Percentiles rank a stretch among this genome's conserved stretches.
Evolutionary conservation across 2,329 filamentous ascomycete genomes (phyloP).

Genomic region (Pseudogymnoascus sp.): DNA sequence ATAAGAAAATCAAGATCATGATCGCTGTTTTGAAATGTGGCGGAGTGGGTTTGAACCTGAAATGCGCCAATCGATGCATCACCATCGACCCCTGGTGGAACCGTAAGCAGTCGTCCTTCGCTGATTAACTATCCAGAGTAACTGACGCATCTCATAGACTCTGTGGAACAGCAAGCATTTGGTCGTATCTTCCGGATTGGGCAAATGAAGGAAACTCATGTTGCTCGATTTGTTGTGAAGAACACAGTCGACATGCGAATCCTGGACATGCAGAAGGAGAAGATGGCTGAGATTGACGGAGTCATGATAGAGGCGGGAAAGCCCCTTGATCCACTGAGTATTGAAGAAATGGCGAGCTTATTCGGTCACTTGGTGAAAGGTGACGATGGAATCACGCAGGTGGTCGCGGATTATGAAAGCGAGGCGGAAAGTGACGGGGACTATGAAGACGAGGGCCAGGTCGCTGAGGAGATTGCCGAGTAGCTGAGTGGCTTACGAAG

Average conservation of each 20-base stretch:
- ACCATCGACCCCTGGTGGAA: conserved; percentile 38
- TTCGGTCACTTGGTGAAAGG: conserved; percentile 38
- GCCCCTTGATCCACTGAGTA: conserved; percentile 19
- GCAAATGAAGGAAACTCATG: conserved; percentile 51
- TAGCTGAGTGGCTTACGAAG: not conserved
- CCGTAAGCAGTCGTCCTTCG: not conserved
- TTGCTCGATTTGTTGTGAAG: conserved; percentile 49
- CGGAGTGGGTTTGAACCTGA: conserved; percentile 48
- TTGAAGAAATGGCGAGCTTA: conserved; percentile 37
- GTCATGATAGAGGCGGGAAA: conserved; percentile 21
- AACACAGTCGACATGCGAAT: conserved; percentile 54
- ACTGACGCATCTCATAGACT: conserved; percentile 11
- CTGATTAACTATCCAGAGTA: not conserved
- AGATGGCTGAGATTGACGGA: conserved; percentile 40
- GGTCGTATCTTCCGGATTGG: conserved; percentile 57
- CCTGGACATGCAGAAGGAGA: conserved; percentile 46
- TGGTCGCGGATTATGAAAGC: conserved; percentile 24
- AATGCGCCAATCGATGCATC: conserved; percentile 42
- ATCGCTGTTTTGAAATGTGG: conserved; percentile 51
- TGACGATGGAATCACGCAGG: conserved; percentile 26
- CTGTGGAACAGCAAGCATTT: conserved; percentile 53
- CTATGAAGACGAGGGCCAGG: not conserved
- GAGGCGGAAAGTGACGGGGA: conserved; percentile 11
- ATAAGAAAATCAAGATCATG: conserved; percentile 38
- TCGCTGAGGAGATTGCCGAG: not conserved